These are phyloP conservation scores for Botrytis cinerea DNA, from an alignment of 2,329 filamentous ascomycete species.

Conservation along the genomic window DNA sequence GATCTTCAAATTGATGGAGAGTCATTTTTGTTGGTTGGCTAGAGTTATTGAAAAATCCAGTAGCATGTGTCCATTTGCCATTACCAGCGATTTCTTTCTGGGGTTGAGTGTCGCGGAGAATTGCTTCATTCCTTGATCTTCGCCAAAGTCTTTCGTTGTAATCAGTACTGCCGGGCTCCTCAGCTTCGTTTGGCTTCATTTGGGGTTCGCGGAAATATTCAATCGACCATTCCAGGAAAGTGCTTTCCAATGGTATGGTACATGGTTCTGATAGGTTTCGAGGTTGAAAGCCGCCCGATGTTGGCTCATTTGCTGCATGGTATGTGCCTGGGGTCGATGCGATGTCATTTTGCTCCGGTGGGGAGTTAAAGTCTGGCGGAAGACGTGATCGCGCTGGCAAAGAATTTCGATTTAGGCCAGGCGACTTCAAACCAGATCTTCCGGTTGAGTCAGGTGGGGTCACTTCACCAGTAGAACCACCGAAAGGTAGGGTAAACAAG, in stretches of 20 bases:
- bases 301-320: constrained; percentile 73
- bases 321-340: constrained; percentile 68
- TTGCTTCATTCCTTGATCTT: constrained; percentile 86
- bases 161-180: constrained; percentile 93
- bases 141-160: constrained; percentile 96
- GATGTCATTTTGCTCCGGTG: constrained; percentile 75
- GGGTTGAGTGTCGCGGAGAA: constrained; percentile 89
- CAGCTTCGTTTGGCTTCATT: constrained; percentile 94
- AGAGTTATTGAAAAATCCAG: constrained; percentile 83
- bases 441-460: constrained; percentile 33
- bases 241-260: constrained; percentile 74
- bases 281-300: constrained; percentile 72
- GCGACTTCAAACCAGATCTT: constrained; percentile 35
- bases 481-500: constrained; percentile 58
- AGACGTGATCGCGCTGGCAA: constrained; percentile 46
- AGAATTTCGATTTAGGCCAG: constrained; percentile 34
- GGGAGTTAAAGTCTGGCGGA: constrained; percentile 59
- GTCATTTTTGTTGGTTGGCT: constrained; percentile 90
- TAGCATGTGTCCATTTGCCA: constrained; percentile 82
- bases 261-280: constrained; percentile 61
- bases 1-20: constrained; percentile 97
- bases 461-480: constrained; percentile 39
- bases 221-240: constrained; percentile 92
- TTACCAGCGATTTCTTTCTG: constrained; percentile 85
- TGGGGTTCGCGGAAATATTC: constrained; percentile 98